These are phyloP conservation scores for Agaricus blazei DNA, from an alignment of 768 basidiomycete species.

Conservation along the genomic window DNA sequence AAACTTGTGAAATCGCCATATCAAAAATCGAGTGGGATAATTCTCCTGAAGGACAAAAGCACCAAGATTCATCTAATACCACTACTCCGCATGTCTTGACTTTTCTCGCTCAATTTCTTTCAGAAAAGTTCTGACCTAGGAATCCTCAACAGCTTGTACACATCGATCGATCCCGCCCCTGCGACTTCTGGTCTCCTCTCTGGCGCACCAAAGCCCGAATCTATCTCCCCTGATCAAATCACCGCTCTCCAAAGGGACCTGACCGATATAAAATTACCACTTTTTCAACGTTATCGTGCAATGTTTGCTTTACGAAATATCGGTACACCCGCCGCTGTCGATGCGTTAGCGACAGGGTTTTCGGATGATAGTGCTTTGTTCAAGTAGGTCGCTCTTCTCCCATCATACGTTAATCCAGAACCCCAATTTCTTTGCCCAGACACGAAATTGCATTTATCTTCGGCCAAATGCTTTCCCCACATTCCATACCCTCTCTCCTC, in stretches of 20 bases:
- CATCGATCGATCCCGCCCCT: conserved; percentile 88
- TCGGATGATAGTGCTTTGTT: conserved; percentile 85
- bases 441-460: conserved; percentile 99
- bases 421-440: conserved; percentile 30
- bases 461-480: conserved; percentile 86
- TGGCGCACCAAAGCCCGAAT: conserved; percentile 47
- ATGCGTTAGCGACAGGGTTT: conserved; percentile 90
- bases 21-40: conserved; percentile 93
- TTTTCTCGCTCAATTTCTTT: neutral
- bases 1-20: conserved; percentile 97
- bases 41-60: conserved; percentile 62
- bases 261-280: conserved; percentile 58
- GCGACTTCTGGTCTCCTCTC: conserved; percentile 60
- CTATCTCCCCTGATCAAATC: conserved; percentile 44
- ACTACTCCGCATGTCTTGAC: conserved; percentile 30
- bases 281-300: conserved; percentile 94
- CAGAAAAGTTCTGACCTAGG: too few relatives aligned
- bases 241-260: conserved; percentile 53
- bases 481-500: conserved; percentile 83
- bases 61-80: conserved; percentile 25
- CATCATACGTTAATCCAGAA: neutral
- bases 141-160: conserved; percentile 48
- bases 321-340: conserved; percentile 78
- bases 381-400: conserved; percentile 54
- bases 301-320: conserved; percentile 98